A percentile compares a stretch with the other conserved stretches of the same genome.
These are phyloP conservation scores for Rosa lucieae DNA, from an alignment of 306 rosid genomes.

Conservation along the genomic window DNA sequence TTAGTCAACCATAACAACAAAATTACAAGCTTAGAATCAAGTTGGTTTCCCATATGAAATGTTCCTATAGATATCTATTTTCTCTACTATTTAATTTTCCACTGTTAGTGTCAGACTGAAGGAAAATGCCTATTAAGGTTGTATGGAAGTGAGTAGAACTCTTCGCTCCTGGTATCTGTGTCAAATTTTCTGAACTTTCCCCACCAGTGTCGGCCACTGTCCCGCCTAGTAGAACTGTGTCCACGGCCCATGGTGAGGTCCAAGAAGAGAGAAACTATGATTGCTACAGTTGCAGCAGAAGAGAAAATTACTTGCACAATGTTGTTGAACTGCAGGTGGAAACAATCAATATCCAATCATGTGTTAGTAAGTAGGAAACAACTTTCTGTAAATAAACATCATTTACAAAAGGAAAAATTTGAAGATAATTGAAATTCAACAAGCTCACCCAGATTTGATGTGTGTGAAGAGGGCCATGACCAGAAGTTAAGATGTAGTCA, in stretches of 20 bases:
- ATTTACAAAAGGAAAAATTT: constrained; percentile 1
- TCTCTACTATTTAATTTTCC: neutral
- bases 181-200: constrained; percentile 54
- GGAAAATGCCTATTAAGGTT: constrained; percentile 71
- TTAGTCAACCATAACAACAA: neutral
- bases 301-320: constrained; percentile 71
- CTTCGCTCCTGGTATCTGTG: constrained; percentile 59
- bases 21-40: constrained; percentile 8
- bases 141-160: constrained; percentile 67
- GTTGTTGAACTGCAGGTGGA: constrained; percentile 61
- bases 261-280: constrained; percentile 55
- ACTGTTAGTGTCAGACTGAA: constrained; percentile 44
- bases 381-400: too few relatives aligned
- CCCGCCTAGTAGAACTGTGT: constrained; percentile 51
- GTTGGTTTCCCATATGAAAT: neutral
- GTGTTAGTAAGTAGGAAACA: neutral
- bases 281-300: constrained; percentile 75
- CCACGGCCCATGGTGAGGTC: constrained; percentile 49
- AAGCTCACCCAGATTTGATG: constrained; percentile 52
- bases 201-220: constrained; percentile 95
- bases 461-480: constrained; percentile 70
- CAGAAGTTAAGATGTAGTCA: constrained; percentile 39
- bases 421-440: neutral
- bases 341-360: neutral
- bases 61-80: constrained; percentile 3